A percentile compares a stretch with the other conserved stretches of the same genome.
Evolutionary conservation across 345 rosid genomes (phyloP).

Genomic region (Pseudoturritis turrita): DNA sequence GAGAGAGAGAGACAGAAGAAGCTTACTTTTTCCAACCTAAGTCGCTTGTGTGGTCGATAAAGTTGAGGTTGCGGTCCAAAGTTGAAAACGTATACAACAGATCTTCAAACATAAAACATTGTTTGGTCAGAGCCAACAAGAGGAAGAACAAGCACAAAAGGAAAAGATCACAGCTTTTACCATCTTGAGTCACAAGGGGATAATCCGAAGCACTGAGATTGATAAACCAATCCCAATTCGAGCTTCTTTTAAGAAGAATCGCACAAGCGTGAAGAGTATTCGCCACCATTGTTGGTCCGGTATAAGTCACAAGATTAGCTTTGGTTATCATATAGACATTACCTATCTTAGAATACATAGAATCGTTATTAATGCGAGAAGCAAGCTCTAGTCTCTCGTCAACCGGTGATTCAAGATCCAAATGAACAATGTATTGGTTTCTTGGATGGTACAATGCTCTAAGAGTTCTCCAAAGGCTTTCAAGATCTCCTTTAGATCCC

Average conservation of each 20-base stretch:
- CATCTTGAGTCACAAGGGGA: constrained; percentile 99
- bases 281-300: constrained; percentile 98
- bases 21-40: constrained; percentile 96
- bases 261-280: constrained; percentile 99
- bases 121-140: constrained; percentile 25
- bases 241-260: constrained; percentile 70
- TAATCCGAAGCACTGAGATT: constrained; percentile 99
- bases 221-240: constrained; percentile 99
- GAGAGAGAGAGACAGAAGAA: constrained; percentile 7
- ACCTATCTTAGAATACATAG: constrained; percentile 58
- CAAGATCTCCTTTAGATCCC: constrained; percentile 91
- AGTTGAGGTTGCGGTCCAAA: constrained; percentile 69
- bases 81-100: constrained; percentile 63
- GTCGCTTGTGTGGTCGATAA: constrained; percentile 83
- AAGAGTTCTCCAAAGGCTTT: constrained; percentile 95
- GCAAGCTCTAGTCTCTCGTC: constrained; percentile 86
- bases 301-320: constrained; percentile 96
- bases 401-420: constrained; percentile 86
- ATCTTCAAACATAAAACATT: constrained; percentile 59
- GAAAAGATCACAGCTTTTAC: constrained; percentile 35
- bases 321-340: constrained; percentile 82
- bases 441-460: constrained; percentile 86
- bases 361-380: constrained; percentile 59
- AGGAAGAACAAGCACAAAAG: background rate
- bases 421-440: constrained; percentile 85